A percentile compares a stretch with the other conserved stretches of the same genome.
Evolutionary conservation across 208 protist genomes (phyloP).

Genomic region (Wallacemonas rigidus): DNA sequence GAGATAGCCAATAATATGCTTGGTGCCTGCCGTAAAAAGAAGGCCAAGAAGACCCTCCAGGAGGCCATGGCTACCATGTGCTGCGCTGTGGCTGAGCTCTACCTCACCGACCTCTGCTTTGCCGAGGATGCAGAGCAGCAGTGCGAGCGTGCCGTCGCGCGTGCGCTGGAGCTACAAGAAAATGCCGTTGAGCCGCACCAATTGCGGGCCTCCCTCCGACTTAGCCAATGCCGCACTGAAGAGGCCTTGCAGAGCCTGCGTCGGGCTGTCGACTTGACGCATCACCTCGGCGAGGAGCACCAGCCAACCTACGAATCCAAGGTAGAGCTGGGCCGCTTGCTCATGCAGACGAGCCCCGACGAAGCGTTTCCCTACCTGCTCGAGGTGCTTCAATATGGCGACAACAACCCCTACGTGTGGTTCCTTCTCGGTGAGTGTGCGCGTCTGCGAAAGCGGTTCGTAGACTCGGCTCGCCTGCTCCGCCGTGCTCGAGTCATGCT

Average conservation of each 20-base stretch:
- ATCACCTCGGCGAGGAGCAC: conserved; percentile 79
- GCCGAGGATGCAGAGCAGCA: conserved; percentile 76
- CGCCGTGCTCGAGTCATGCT: conserved; percentile 84
- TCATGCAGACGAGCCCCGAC: conserved; percentile 84
- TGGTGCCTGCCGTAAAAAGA: conserved; percentile 52
- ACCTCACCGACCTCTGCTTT: conserved; percentile 90
- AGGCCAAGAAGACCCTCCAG: conserved; percentile 45
- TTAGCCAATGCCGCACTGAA: conserved; percentile 75
- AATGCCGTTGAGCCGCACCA: conserved; percentile 83
- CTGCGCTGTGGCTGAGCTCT: conserved; percentile 90
- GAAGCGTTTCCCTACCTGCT: conserved; percentile 83
- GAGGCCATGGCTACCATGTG: conserved; percentile 85
- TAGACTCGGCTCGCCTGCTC: conserved; percentile 81
- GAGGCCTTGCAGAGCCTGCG: conserved; percentile 72
- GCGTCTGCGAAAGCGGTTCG: conserved; percentile 69
- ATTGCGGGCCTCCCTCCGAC: conserved; percentile 76
- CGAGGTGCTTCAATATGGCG: conserved; percentile 86
- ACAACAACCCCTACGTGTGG: conserved; percentile 93
- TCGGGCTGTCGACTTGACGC: conserved; percentile 75
- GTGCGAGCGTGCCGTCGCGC: conserved; percentile 70
- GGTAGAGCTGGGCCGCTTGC: conserved; percentile 85
- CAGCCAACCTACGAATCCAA: conserved; percentile 92
- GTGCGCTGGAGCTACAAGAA: conserved; percentile 52
- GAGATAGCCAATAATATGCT: conserved; percentile 67
- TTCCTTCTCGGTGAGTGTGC: conserved; percentile 91